A percentile compares a stretch with the other conserved stretches of the same genome.
Conservation (phyloP, 176 grass and related monocot genomes). For the Carex littledalei region DNA sequence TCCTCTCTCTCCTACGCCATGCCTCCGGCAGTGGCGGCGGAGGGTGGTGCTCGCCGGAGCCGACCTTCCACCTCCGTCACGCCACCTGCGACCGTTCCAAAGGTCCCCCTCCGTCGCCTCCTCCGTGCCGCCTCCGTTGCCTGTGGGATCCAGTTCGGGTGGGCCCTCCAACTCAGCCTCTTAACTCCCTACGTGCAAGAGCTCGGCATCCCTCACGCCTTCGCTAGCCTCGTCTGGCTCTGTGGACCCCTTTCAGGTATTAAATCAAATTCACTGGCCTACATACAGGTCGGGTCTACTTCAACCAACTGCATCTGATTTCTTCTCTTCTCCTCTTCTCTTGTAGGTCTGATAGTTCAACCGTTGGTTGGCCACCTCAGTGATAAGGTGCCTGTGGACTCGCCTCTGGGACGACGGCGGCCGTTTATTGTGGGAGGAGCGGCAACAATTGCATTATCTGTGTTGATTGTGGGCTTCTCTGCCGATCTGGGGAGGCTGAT, state of each 20-base stretch:
- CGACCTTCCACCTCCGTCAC: constrained; percentile 2
- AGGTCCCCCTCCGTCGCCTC: constrained; percentile 42
- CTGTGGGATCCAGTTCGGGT: constrained; percentile 72
- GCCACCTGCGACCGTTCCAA: constrained; percentile 17
- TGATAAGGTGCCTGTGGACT: constrained; percentile 39
- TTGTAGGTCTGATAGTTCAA: constrained; percentile 51
- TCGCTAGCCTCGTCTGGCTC: constrained; percentile 78
- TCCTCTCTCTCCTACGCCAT: background rate
- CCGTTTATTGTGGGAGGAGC: constrained; percentile 68
- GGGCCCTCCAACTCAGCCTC: constrained; percentile 72
- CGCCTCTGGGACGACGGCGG: constrained; percentile 43
- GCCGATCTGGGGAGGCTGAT: constrained; percentile 52
- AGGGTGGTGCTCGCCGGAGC: background rate
- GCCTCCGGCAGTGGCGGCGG: constrained; percentile 4
- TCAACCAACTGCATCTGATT: background rate
- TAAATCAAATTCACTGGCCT: background rate
- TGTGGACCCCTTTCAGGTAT: constrained; percentile 66
- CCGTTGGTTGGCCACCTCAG: constrained; percentile 68
- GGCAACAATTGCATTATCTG: constrained; percentile 28
- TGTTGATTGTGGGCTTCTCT: constrained; percentile 56
- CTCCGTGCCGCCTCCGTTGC: constrained; percentile 57
- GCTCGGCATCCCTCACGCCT: constrained; percentile 73
- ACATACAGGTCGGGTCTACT: background rate
- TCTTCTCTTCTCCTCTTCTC: background rate
- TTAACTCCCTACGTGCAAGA: constrained; percentile 74